Evolutionary conservation across 345 rosid genomes (phyloP), one percentile per base, ranked within the genome.

Genomic region (Euphorbia pulcherrima): DNA sequence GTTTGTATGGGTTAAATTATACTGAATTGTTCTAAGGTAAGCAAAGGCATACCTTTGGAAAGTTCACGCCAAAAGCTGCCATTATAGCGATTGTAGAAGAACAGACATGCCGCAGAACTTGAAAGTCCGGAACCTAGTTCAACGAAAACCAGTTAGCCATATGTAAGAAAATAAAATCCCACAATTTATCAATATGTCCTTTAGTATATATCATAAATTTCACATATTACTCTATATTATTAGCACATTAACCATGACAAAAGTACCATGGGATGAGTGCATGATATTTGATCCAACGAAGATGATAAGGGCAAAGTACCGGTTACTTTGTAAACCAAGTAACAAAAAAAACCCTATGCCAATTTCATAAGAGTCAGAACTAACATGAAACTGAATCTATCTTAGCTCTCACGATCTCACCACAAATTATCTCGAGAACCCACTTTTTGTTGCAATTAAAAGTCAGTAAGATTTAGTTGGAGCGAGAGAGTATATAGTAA

Each of bases 31-130:
- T 48, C n/a, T 50, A 24, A 51, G 48, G 64, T 62, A 55, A 70
- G 64, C 5, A 13, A 68, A 17, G 0, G 65, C 57, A 57, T 76
- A 92, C 99, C 97, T 92, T 95, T 29, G 87, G 92, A 53, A 87
- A 78, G 78, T 85, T 84, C 62, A 76, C 68, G 64, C 71, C 86
- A 75, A 83, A 83, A 65, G 80, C 89, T 39, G 97, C 97, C 99
- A 95, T 95, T 27, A 92, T 86, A 68, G 97, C 96, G 60, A 95
- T 88, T 0, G 99, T 88, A 53, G 99, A 68, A 37, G 97, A 92
- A 74, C 97, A 92, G 62, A 95, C 99, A 81, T 46, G 97, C 97
- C 28, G 99, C 88, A 65, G 99, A 95, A 73, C 99, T 92, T 40
- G 97, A 95, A 40, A 92, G 80, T 18, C 97, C 97, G 48, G 97